Percentiles rank a stretch among this genome's conserved stretches.
phyloP scores from a whole-genome alignment of 2,329 filamentous ascomycete genomes.

The Fusarium sp. region DNA sequence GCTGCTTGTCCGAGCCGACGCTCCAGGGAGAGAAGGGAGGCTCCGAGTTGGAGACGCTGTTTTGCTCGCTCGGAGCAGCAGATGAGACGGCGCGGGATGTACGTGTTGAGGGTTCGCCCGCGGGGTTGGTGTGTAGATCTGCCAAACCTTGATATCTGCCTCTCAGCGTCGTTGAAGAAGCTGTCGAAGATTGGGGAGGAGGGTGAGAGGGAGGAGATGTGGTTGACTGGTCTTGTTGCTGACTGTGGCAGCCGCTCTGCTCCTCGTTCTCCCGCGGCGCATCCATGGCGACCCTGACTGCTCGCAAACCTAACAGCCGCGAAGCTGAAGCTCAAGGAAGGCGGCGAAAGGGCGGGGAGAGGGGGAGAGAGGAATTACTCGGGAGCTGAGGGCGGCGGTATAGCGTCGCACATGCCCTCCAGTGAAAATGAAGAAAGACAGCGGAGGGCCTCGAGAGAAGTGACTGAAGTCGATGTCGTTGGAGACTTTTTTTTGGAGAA shows the following conservation, averaged over 20 bases:
- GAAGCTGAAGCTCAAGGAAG: constrained; percentile 18
- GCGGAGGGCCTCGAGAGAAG: not conserved
- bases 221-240: constrained; percentile 14
- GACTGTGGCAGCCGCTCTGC: constrained; percentile 20
- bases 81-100: constrained; percentile 33
- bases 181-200: constrained; percentile 30
- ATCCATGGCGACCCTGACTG: constrained; percentile 43
- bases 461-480: constrained; percentile 16
- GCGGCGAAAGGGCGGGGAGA: constrained; percentile 18
- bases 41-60: constrained; percentile 39
- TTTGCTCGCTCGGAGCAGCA: constrained; percentile 38
- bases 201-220: constrained; percentile 1
- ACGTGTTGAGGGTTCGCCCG: constrained; percentile 23
- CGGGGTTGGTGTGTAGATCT: constrained; percentile 15
- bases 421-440: constrained; percentile 2
- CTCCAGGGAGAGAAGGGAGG: constrained; percentile 60
- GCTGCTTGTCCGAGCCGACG: constrained; percentile 59
- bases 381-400: constrained; percentile 25
- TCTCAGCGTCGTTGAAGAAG: constrained; percentile 31
- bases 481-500: constrained; percentile 22
- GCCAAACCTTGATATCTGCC: constrained; percentile 4
- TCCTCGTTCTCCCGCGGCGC: constrained; percentile 33
- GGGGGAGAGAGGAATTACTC: constrained; percentile 19
- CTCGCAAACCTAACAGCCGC: constrained; percentile 38
- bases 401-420: constrained; percentile 43